Base-by-base conservation (phyloP, 2,329 filamentous ascomycete species). In the Pseudomassariella vexata region DNA sequence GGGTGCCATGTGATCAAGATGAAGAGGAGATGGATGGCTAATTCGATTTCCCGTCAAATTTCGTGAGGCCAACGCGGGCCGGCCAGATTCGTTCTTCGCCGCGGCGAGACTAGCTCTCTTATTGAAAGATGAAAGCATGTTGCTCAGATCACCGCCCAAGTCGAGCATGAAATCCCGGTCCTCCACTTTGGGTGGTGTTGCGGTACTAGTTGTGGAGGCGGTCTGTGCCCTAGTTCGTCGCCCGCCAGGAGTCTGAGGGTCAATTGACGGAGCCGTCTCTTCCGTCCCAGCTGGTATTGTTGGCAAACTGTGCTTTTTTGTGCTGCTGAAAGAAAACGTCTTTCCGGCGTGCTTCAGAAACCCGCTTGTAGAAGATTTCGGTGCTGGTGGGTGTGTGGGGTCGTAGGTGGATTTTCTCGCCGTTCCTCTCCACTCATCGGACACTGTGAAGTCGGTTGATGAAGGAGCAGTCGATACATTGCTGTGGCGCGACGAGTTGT, bases 381-480 rank as follows among this genome's bases (percentile, higher is more conserved):
- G 58, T 15, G 61, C 48, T 19, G 60, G 48, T 20, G 66, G 62
- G 19, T 59, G 47, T 3, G 63, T 58, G 37, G 50, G 59, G 41
- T 62, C 63, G 36, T 46, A 52, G 30, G 57, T 37, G 11, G 38
- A 19, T 28, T 64, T 71, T 46, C 54, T 65, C 34, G 43, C 46
- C 20, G 47, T 38, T 24, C 48, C 48, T 30, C 52, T 58, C 55
- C 54, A 58, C 33, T 68, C 63, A 35, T 69, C 62, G 22, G 62
- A 57, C 8, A 43, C 45, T 24, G 49, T 53, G 20, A 58, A 47
- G 32, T 68, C 73, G 31, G 72, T 66, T 4, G 74, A 77, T 3
- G 74, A 79, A 9, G 74, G 72, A 21, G 74, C 63, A 22, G 74
- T 78, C n/a, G 74, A 78, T 32, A 65, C 69, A 54, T 75, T 75